Evolutionary conservation across 306 rosid genomes (phyloP), one percentile per base, ranked within the genome.

Genomic region (Sicyos baderoa): DNA sequence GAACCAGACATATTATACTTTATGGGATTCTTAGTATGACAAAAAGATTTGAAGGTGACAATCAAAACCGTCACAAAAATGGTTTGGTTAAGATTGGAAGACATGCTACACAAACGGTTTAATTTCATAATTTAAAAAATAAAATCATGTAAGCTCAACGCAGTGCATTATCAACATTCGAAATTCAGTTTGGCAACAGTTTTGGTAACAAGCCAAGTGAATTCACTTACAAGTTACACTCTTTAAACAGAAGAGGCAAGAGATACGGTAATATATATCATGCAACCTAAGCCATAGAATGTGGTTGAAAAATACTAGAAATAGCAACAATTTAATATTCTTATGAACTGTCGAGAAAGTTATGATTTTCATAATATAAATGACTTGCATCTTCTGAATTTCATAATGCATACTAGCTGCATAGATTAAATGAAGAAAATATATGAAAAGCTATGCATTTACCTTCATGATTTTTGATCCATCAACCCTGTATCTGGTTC

Each of bases 391-490:
- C n/a, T n/a, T n/a, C n/a, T n/a, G n/a, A 47, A 9, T 16, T 66
- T 8, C 55, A 66, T 47, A 63, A 29, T 13, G 3, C 8, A 35
- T 5, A 1, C 42, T 29, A 29, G 13, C 57, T 48, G 18, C 12
- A 27, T 13, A 16, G 12, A 48, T 23, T 4, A 49, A 40, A 49
- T 7, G 0, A 67, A 2, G 14, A 67, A 21, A 11, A 67, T 23
- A 40, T 14, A 4, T 14, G 48, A 9, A 8, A 48, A 49, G 15
- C 42, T 15, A 54, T 19, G 42, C 45, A 68, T 25, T 72, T 74
- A 87, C 95, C 91, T 84, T 88, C 32, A 79, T 84, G 57, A 86
- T 76, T 78, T 88, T 88, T 54, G 91, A 86, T 4, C 95, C 95
- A 77, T 85, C 91, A 70, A 85, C 25, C 27, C 91, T 75, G 59